Percentiles rank a stretch among this genome's conserved stretches.
phyloP scores from a whole-genome alignment of 75 land plant species.

The Gnetum montanum region DNA sequence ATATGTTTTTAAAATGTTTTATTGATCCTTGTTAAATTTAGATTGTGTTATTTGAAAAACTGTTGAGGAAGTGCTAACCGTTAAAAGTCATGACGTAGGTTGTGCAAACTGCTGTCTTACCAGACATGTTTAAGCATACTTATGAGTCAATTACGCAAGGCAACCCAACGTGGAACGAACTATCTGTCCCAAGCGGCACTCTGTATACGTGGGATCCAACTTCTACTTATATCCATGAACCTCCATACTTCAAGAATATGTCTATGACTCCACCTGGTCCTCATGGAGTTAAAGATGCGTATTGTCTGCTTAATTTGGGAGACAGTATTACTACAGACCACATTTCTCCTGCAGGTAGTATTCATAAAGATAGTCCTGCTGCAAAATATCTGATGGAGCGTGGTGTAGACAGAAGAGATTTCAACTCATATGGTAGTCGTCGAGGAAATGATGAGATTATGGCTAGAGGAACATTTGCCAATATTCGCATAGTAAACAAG shows the following conservation, averaged over 20 bases:
- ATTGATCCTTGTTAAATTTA: not conserved
- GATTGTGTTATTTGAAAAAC: not conserved
- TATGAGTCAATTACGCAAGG: conserved; percentile 87
- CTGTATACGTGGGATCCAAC: conserved; percentile 81
- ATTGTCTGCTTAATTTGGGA: conserved; percentile 84
- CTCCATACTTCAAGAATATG: conserved; percentile 87
- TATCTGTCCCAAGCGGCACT: conserved; percentile 53
- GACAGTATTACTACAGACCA: conserved; percentile 91
- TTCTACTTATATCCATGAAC: conserved; percentile 92
- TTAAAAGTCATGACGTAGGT: too few relatives aligned
- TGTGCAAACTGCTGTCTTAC: conserved; percentile 71
- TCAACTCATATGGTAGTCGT: conserved; percentile 97
- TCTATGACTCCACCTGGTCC: conserved; percentile 76
- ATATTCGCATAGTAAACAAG: conserved; percentile 88
- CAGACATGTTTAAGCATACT: conserved; percentile 85
- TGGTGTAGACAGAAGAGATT: conserved; percentile 74
- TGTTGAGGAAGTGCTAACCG: too few relatives aligned
- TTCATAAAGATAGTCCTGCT: conserved; percentile 92
- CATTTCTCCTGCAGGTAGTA: conserved; percentile 91
- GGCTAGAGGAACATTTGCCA: conserved; percentile 95
- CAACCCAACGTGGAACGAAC: conserved; percentile 79
- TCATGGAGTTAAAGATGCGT: conserved; percentile 78
- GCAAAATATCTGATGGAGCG: conserved; percentile 78
- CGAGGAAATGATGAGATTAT: conserved; percentile 96
- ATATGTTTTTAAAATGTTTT: not conserved